Conservation (phyloP, 208 protist species). For the Crithidia thermophila region DNA sequence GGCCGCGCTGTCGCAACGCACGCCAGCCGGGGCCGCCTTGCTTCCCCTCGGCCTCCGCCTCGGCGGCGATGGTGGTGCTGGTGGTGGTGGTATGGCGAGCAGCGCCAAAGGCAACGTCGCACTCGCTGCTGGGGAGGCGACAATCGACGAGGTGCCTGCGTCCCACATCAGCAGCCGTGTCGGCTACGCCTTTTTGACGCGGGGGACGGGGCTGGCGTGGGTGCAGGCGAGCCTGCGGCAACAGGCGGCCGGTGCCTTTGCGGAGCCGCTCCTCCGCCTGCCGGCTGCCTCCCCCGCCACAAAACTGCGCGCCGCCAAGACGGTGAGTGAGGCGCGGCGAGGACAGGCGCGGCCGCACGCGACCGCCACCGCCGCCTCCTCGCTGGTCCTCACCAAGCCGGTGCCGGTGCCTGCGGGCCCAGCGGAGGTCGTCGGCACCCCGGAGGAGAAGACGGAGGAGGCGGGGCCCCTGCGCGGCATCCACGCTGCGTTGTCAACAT, state of each 20-base stretch:
- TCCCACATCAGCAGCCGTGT: no score
- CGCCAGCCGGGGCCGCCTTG: conserved; percentile 1
- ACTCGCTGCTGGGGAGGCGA: no score
- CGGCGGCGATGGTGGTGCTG: no score
- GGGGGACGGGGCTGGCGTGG: conserved; percentile 18
- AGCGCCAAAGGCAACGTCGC: no score
- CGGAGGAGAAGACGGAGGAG: no score
- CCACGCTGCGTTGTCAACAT: no score
- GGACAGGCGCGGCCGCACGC: neutral
- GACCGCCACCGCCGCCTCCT: neutral
- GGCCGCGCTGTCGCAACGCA: conserved; percentile 15
- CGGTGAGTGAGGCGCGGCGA: conserved; percentile 2
- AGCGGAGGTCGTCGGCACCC: no score
- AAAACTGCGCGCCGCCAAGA: neutral
- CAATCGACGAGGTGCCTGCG: no score
- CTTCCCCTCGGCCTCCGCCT: neutral
- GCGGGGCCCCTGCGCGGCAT: no score
- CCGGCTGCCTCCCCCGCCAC: neutral
- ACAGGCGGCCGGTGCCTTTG: conserved; percentile 15
- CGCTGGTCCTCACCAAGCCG: neutral
- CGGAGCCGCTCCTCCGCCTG: conserved; percentile 19
- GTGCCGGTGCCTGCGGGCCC: no score
- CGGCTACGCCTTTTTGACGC: neutral
- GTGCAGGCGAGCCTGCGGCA: conserved; percentile 17
- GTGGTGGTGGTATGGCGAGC: no score